Percentiles rank a stretch among this genome's conserved stretches.
Conservation (phyloP, 495 filamentous ascomycete genomes). For the Margaritispora aquatica region DNA sequence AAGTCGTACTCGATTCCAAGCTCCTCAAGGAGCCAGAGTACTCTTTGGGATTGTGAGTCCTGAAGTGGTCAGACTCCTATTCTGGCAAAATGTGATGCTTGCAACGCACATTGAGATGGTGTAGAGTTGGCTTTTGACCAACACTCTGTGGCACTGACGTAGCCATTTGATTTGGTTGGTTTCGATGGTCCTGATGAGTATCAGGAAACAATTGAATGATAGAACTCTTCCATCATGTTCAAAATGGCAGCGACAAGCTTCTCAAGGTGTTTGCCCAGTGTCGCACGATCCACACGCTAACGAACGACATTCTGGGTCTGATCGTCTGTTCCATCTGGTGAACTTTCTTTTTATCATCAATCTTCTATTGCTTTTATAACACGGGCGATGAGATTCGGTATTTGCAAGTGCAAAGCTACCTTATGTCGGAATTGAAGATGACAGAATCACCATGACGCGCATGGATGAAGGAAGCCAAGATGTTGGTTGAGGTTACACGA, state of each 20-base stretch:
- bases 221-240: no score
- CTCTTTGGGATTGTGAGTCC: constrained; percentile 70
- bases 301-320: no score
- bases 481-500: constrained; percentile 4
- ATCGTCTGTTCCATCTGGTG: no score
- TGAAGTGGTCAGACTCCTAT: constrained; percentile 41
- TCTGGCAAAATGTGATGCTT: neutral
- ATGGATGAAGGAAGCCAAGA: neutral
- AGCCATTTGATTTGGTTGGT: neutral
- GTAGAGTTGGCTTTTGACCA: constrained; percentile 5
- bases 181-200: neutral
- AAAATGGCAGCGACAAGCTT: no score
- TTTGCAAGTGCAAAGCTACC: neutral
- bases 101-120: constrained; percentile 13
- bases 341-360: neutral
- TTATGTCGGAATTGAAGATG: neutral
- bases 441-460: neutral
- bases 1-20: constrained; percentile 68
- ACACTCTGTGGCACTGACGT: neutral
- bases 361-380: neutral
- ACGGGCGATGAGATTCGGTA: neutral
- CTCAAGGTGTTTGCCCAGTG: no score
- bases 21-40: constrained; percentile 85
- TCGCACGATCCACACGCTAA: neutral
- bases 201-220: neutral